A percentile compares a stretch with the other conserved stretches of the same genome.
Conservation (phyloP, 257 asterid species). For the Penstemon eatonii region DNA sequence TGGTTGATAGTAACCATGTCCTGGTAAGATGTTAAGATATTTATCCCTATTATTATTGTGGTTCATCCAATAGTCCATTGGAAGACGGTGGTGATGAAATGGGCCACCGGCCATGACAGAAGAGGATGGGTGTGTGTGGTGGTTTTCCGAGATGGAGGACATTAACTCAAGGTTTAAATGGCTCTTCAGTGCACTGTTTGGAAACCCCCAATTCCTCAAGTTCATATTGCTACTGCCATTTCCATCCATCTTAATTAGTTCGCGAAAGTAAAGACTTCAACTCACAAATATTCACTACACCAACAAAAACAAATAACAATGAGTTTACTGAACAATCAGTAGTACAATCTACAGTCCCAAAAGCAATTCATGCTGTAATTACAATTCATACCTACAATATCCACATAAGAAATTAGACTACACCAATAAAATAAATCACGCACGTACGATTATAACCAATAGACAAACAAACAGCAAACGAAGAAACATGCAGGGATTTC, state of each 20-base stretch:
- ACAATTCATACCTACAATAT: slow-evolving; percentile 26
- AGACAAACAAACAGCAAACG: neutral
- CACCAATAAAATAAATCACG: slow-evolving; percentile 18
- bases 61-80: slow-evolving; percentile 55
- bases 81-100: slow-evolving; percentile 58
- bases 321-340: slow-evolving; percentile 9
- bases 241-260: slow-evolving; percentile 67
- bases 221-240: slow-evolving; percentile 47
- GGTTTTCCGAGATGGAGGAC: slow-evolving; percentile 53
- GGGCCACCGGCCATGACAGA: slow-evolving; percentile 57
- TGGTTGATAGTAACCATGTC: slow-evolving; percentile 39
- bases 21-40: slow-evolving; percentile 42
- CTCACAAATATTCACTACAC: slow-evolving; percentile 2
- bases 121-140: slow-evolving; percentile 35
- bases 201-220: slow-evolving; percentile 58
- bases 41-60: slow-evolving; percentile 42
- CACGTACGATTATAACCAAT: neutral
- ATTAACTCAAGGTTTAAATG: slow-evolving; percentile 59
- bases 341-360: slow-evolving; percentile 24
- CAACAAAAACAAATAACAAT: slow-evolving; percentile 17
- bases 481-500: slow-evolving; percentile 22
- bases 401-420: slow-evolving; percentile 30
- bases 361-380: slow-evolving; percentile 26
- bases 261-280: slow-evolving; percentile 16
- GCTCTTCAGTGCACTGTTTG: slow-evolving; percentile 36